Conservation (phyloP, 2,329 filamentous ascomycete genomes). For the Ophiocordyceps camponoti-saundersi region DNA sequence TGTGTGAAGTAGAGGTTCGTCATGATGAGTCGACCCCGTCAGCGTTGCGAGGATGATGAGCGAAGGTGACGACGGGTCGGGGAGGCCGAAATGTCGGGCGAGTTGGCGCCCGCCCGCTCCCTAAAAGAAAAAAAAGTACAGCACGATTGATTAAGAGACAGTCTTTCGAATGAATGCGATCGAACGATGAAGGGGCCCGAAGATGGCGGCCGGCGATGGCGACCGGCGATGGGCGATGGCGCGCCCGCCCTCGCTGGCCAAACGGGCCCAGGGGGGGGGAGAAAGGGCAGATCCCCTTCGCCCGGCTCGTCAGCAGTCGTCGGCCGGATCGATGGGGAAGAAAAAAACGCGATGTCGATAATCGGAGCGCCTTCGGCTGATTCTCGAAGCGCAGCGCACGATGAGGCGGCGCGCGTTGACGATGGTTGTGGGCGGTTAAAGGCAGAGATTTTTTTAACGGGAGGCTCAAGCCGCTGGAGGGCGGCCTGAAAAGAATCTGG, state of each 20-base stretch:
- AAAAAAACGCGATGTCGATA: constrained; percentile 5
- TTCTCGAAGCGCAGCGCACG: constrained; percentile 18
- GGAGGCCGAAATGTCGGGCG: constrained; percentile 1
- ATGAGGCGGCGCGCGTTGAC: constrained; percentile 36
- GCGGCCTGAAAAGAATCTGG: constrained; percentile 26
- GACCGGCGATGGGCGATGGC: constrained; percentile 18
- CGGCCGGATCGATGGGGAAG: background rate
- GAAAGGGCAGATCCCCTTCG: constrained; percentile 26
- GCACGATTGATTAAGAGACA: background rate
- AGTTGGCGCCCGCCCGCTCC: constrained; percentile 5
- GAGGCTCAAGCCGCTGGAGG: constrained; percentile 20
- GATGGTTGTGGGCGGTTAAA: constrained; percentile 10
- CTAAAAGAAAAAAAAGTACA: background rate
- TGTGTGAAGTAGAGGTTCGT: constrained; percentile 81
- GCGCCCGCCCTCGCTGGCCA: constrained; percentile 26
- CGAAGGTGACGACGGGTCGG: constrained; percentile 7
- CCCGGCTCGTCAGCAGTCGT: constrained; percentile 20
- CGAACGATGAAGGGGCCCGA: constrained; percentile 12
- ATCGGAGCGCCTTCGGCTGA: constrained; percentile 13
- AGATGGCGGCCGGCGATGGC: background rate
- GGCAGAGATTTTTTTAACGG: constrained; percentile 26
- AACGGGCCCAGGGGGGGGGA: constrained; percentile 28
- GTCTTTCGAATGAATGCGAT: background rate
- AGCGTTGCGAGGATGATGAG: background rate
- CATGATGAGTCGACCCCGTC: constrained; percentile 42